Evolutionary conservation across 2,329 filamentous ascomycete species (phyloP).

Genomic region (Cordyceps farinosa): DNA sequence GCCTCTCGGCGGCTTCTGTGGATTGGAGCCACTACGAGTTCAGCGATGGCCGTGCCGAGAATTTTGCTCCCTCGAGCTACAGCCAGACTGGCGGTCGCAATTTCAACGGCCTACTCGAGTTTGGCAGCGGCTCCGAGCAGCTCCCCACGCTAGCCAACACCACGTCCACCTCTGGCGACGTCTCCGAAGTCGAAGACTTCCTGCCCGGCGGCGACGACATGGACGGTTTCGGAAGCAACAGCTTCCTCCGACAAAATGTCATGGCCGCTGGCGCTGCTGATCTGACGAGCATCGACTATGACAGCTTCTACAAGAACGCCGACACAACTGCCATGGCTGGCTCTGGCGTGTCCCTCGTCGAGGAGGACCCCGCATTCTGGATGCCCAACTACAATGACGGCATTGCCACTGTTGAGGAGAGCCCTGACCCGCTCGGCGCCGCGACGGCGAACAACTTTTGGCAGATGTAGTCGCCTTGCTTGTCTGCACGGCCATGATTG

Average conservation of each 20-base stretch:
- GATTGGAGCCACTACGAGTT: conserved; percentile 47
- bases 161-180: conserved; percentile 62
- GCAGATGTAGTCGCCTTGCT: conserved; percentile 28
- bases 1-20: conserved; percentile 52
- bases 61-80: conserved; percentile 52
- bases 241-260: conserved; percentile 45
- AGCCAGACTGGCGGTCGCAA: conserved; percentile 50
- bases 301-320: conserved; percentile 52
- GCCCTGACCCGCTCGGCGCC: conserved; percentile 32
- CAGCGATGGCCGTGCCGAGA: conserved; percentile 41
- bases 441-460: conserved; percentile 32
- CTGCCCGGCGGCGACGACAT: conserved; percentile 46
- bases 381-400: conserved; percentile 42
- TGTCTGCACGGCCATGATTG: neutral
- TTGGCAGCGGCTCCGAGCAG: conserved; percentile 50
- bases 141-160: conserved; percentile 52
- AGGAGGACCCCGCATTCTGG: conserved; percentile 50
- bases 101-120: conserved; percentile 51
- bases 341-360: conserved; percentile 46
- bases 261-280: conserved; percentile 38
- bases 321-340: conserved; percentile 39
- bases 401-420: conserved; percentile 35
- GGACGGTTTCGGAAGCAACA: conserved; percentile 44
- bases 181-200: conserved; percentile 63
- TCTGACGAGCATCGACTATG: conserved; percentile 50